phyloP scores from a whole-genome alignment of 441 rosid genomes.

The Euphorbia celastroides region DNA sequence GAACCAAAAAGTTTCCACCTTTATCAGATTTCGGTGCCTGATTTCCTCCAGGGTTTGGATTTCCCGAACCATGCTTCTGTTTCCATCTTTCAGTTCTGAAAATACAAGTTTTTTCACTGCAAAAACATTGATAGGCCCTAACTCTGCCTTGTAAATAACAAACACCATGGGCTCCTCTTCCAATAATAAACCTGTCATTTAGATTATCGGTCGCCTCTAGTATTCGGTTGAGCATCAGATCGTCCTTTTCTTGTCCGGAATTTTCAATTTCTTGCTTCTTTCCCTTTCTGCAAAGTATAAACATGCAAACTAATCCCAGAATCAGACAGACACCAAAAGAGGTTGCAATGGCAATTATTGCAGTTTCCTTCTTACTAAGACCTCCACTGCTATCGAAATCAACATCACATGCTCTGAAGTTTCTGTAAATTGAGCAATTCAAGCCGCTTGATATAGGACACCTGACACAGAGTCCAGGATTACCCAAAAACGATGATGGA shows the following conservation, averaged over 20 bases:
- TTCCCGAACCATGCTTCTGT: slow-evolving; percentile 55
- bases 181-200: slow-evolving; percentile 46
- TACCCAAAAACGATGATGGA: slow-evolving; percentile 46
- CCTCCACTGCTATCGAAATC: slow-evolving; percentile 22
- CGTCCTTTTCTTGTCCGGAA: slow-evolving; percentile 33
- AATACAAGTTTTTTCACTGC: slow-evolving; percentile 61
- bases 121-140: slow-evolving; percentile 36
- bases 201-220: slow-evolving; percentile 68
- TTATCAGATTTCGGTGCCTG: slow-evolving; percentile 68
- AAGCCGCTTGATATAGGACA: slow-evolving; percentile 25
- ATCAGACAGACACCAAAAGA: slow-evolving; percentile 28
- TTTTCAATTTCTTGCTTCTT: slow-evolving; percentile 26
- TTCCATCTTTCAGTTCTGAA: slow-evolving; percentile 40
- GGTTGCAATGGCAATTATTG: slow-evolving; percentile 37
- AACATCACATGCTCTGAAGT: slow-evolving; percentile 34
- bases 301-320: slow-evolving; percentile 32
- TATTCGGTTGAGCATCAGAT: slow-evolving; percentile 43
- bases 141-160: slow-evolving; percentile 49
- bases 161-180: slow-evolving; percentile 72
- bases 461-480: slow-evolving; percentile 53
- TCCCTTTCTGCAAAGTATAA: slow-evolving; percentile 20
- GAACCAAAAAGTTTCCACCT: slow-evolving; percentile 66
- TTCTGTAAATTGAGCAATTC: slow-evolving; percentile 25
- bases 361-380: slow-evolving; percentile 28
- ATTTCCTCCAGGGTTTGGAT: slow-evolving; percentile 50